phyloP scores from a whole-genome alignment of 2,329 filamentous ascomycete genomes.

The Aureobasidium melanogenum region DNA sequence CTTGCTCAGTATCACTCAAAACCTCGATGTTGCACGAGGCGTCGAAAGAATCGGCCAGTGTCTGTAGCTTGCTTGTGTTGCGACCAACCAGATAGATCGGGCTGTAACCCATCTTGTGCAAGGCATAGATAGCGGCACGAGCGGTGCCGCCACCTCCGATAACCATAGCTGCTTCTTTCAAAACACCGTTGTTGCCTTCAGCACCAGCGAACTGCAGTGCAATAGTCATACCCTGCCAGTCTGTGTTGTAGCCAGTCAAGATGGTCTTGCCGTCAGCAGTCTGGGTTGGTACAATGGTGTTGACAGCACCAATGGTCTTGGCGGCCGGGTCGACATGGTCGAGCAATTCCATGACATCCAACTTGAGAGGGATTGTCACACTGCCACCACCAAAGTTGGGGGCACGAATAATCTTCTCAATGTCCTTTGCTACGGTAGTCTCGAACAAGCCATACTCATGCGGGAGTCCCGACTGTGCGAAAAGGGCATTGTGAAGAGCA shows the following conservation, averaged over 20 bases:
- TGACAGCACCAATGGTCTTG: conserved; percentile 79
- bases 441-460: conserved; percentile 73
- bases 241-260: conserved; percentile 84
- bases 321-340: conserved; percentile 75
- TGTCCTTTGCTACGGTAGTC: conserved; percentile 55
- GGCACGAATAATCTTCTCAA: conserved; percentile 57
- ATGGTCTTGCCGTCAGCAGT: conserved; percentile 30
- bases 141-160: conserved; percentile 89
- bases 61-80: conserved; percentile 56
- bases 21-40: conserved; percentile 59
- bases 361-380: conserved; percentile 90
- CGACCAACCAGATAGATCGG: conserved; percentile 85
- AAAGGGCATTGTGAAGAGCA: conserved; percentile 80
- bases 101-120: conserved; percentile 72
- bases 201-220: conserved; percentile 64
- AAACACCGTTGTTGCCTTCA: conserved; percentile 24
- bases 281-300: conserved; percentile 67
- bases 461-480: conserved; percentile 66
- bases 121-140: conserved; percentile 79
- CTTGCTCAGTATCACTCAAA: conserved; percentile 47
- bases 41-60: conserved; percentile 65
- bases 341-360: conserved; percentile 73
- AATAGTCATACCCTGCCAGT: conserved; percentile 86
- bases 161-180: conserved; percentile 54
- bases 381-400: conserved; percentile 84